Conservation (phyloP, 352 stramenopile genomes). For the Peronospora farinosa region DNA sequence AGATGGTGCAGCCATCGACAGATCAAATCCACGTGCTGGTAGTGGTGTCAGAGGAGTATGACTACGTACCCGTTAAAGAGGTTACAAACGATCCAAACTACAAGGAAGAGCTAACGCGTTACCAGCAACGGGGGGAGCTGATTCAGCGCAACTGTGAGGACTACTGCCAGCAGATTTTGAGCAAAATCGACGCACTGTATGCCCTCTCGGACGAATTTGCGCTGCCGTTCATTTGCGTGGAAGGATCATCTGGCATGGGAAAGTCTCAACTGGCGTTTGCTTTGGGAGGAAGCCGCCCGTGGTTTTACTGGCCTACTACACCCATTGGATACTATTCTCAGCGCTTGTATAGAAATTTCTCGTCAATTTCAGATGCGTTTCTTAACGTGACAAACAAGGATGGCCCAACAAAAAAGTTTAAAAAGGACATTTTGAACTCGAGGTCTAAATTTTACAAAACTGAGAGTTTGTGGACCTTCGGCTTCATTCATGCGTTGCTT, state of each 20-base stretch:
- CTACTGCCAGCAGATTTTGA: background rate
- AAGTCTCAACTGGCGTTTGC: conserved; percentile 6
- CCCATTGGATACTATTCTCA: background rate
- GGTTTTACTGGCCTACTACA: too few relatives aligned
- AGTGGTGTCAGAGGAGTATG: too few relatives aligned
- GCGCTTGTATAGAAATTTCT: background rate
- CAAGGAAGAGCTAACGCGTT: background rate
- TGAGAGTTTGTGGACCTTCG: too few relatives aligned
- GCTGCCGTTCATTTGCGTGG: conserved; percentile 8
- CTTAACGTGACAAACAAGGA: too few relatives aligned
- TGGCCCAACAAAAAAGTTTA: too few relatives aligned
- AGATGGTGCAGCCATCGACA: too few relatives aligned
- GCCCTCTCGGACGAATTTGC: background rate
- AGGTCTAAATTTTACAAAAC: too few relatives aligned
- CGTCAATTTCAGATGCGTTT: conserved; percentile 34
- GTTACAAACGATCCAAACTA: too few relatives aligned
- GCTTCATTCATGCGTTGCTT: too few relatives aligned
- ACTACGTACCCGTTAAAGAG: too few relatives aligned
- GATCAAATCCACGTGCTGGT: too few relatives aligned
- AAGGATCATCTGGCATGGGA: conserved; percentile 4
- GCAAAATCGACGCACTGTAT: conserved; percentile 2
- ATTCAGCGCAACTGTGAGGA: background rate
- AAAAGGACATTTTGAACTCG: too few relatives aligned
- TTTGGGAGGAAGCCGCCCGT: background rate
- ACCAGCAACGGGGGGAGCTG: background rate